Evolutionary conservation across 768 basidiomycete genomes (phyloP), one percentile per base, ranked within the genome.

Genomic region (Gautieria morchelliformis): DNA sequence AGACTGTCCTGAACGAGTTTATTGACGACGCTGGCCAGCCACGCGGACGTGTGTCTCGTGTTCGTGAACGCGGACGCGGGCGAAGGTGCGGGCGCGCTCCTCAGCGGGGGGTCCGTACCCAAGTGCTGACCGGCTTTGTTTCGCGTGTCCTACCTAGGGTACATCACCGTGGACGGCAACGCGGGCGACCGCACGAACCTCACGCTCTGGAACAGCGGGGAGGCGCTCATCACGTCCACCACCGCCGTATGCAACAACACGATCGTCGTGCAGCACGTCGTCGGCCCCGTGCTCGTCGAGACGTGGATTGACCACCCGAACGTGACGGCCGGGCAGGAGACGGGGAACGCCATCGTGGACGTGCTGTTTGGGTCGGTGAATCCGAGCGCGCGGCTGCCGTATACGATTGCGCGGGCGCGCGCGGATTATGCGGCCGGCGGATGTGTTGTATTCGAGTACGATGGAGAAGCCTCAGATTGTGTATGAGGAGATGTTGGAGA

Each of bases 31-130:
- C 52, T 61, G 11, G 79, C 79, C 0, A 62, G 59, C 45, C 73
- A 74, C 41, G 76, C 78, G 59, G 81, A 82, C 19, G 84, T 83
- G 8, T 85, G 85, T 1, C 74, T 94, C 41, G 90, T 94, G 10
- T 92, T 93, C 68, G 75, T 92, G 61, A 82, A 84, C 60, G 77
- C 87, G 2, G 86, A 93, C 66, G 90, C 89, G 6, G 93, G 93
- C 22, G 93, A 94, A 71, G 80, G 72, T 57, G 5, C 5, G 27
- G 3, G 27, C 27, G 27, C n/a, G n/a, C n/a, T 27, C 27, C 5
- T n/a, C n/a, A n/a, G n/a, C n/a, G n/a, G 27, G 5, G 27, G 27
- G 5, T 27, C n/a, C 27, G 27, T 27, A n/a, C n/a, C n/a, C n/a
- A n/a, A n/a, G 3, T 27, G 27, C 27, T 27, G 27, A 30, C 27